Conservation (phyloP, 768 basidiomycete genomes). For the Suillus americanus region DNA sequence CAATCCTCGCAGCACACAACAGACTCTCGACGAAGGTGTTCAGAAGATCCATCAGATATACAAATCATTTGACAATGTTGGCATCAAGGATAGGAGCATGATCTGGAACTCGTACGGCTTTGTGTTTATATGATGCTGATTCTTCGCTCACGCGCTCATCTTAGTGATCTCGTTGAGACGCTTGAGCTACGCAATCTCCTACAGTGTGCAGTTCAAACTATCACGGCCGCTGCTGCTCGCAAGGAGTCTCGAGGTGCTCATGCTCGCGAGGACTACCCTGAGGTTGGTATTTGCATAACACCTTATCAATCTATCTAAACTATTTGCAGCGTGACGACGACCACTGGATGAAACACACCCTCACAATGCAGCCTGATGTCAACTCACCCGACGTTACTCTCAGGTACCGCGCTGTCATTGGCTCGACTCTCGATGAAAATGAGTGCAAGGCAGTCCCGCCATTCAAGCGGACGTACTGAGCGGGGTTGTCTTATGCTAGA, state of each 20-base stretch:
- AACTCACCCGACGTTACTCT: slow-evolving; percentile 82
- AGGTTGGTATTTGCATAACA: slow-evolving; percentile 46
- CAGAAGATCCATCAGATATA: slow-evolving; percentile 83
- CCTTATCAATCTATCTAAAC: slow-evolving; percentile 5
- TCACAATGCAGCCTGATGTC: slow-evolving; percentile 86
- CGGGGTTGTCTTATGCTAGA: background rate
- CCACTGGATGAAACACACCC: slow-evolving; percentile 93
- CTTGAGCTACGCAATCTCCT: slow-evolving; percentile 95
- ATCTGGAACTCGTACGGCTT: slow-evolving; percentile 95
- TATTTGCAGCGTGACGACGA: slow-evolving; percentile 81
- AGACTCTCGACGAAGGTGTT: slow-evolving; percentile 90
- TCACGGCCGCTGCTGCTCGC: slow-evolving; percentile 87
- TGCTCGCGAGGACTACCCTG: slow-evolving; percentile 97
- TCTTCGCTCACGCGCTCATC: slow-evolving; percentile 10
- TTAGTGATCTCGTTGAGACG: slow-evolving; percentile 93
- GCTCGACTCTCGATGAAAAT: slow-evolving; percentile 85
- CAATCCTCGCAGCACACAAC: slow-evolving; percentile 63
- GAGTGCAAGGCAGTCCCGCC: slow-evolving; percentile 98
- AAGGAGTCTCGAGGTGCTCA: slow-evolving; percentile 99
- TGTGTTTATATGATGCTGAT: slow-evolving; percentile 3
- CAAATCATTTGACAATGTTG: slow-evolving; percentile 85
- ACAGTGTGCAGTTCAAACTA: slow-evolving; percentile 95
- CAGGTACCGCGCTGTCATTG: slow-evolving; percentile 86
- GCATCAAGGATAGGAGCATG: slow-evolving; percentile 98
- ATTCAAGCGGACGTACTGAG: slow-evolving; percentile 92